Evolutionary conservation across 768 basidiomycete species (phyloP), one percentile per base, ranked within the genome.

Genomic region (Psilocybe cubensis): DNA sequence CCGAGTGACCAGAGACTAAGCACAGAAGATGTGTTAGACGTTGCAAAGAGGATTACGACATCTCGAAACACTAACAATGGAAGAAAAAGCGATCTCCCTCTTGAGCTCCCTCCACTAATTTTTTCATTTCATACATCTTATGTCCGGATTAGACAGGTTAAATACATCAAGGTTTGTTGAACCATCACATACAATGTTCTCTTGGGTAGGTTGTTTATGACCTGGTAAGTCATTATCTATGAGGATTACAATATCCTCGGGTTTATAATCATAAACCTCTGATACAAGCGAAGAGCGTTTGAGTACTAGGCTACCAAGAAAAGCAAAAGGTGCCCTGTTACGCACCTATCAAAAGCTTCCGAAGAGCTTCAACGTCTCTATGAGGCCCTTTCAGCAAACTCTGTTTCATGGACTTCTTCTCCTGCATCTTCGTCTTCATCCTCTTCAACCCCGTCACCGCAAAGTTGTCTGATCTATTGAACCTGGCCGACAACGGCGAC

Each of bases 21-120:
- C 29, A 23, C 6, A 11, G 18, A 23, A 24, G 33, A 11, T 4
- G 7, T 27, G 2, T 44, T 38, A 6, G 25, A 6, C 4, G 18
- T 53, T 18, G 11, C n/a, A 38, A 20, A 25, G 5, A 25, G 20
- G 20, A 31, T 24, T 6, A 21, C 4, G 38, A 21, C 21, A 18
- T 8, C 23, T 38, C 14, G 4, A 14, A 40, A 8, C 40, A 66
- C 79, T 55, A 52, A 86, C 84, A 87, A 42, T 84, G 83, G 55
- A 87, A 84, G 58, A 85, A 82, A 60, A 84, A 81, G 1, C 67
- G 76, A 57, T 86, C 85, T 0, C 80, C 80, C 3, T 77, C 58
- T 17, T 72, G 67, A 8, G 78, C 79, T 31, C 68, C 80, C 27
- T 68, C 58, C 0, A 84, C 80, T 6, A 87, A 69, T 2, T 72